A percentile compares a stretch with the other conserved stretches of the same genome.
Evolutionary conservation across 768 basidiomycete genomes (phyloP).

Genomic region (Suillus hirtellus): DNA sequence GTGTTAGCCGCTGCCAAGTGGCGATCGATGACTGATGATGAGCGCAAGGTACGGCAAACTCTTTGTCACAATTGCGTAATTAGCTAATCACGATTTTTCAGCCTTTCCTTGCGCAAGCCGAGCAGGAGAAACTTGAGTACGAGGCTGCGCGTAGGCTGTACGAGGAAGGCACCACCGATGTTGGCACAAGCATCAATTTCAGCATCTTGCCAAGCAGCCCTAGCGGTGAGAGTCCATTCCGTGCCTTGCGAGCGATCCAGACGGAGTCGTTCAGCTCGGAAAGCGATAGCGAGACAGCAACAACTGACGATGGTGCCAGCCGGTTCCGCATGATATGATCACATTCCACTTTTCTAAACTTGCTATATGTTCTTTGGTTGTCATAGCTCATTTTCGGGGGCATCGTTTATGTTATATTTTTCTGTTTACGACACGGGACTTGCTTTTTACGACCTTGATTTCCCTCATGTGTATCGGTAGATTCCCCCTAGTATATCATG

Average conservation of each 20-base stretch:
- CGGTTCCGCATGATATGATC: slow-evolving; percentile 34
- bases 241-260: slow-evolving; percentile 47
- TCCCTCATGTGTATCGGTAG: slow-evolving; percentile 45
- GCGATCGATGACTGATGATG: slow-evolving; percentile 90
- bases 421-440: slow-evolving; percentile 31
- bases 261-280: slow-evolving; percentile 64
- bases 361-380: slow-evolving; percentile 28
- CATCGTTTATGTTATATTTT: slow-evolving; percentile 34
- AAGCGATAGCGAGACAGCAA: slow-evolving; percentile 67
- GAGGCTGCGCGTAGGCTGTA: slow-evolving; percentile 83
- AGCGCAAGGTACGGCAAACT: slow-evolving; percentile 71
- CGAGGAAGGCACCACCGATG: slow-evolving; percentile 75
- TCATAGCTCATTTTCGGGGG: slow-evolving; percentile 34
- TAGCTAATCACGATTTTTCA: slow-evolving; percentile 33
- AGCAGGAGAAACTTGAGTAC: slow-evolving; percentile 94
- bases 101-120: slow-evolving; percentile 93
- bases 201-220: slow-evolving; percentile 76
- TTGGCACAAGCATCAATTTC: slow-evolving; percentile 78
- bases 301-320: slow-evolving; percentile 48
- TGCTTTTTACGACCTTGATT: slow-evolving; percentile 23
- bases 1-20: slow-evolving; percentile 91
- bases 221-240: slow-evolving; percentile 41
- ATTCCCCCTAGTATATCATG: slow-evolving; percentile 33
- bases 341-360: slow-evolving; percentile 16
- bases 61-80: slow-evolving; percentile 8